Base-by-base conservation (phyloP, 352 stramenopile species). In the Pythium oligandrum region DNA sequence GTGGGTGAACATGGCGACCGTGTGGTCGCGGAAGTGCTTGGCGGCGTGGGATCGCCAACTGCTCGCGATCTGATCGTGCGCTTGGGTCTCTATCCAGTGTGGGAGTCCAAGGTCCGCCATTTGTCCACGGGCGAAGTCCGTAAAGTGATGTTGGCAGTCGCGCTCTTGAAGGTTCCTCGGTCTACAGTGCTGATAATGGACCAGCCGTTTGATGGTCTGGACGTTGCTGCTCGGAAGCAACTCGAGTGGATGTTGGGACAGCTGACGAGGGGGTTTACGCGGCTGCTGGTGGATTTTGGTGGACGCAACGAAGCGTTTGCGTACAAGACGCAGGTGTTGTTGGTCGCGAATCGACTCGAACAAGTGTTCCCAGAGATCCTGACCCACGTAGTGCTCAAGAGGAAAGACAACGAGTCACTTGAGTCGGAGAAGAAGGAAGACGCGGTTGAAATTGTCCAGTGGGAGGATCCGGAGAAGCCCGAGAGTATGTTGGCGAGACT, bases 141-240 rank as follows among this genome's bases (percentile, higher is more conserved):
- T 30, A 97, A 97, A 53, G 64, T 97, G 12, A 53, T 97, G 59
- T 72, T 98, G 8, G 88, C 94, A 1, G 62, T 84, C 38, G 82
- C 89, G 30, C 64, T 98, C 31, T 71, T 95, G 5, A 57, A 73
- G 17, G 78, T 76, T 32, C 93, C 93, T 1, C 68, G 64, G 44
- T 73, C 70, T 6, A 73, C 71, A 4, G 69, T 98, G 35, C 60
- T 98, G 54, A 61, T 98, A 53, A 52, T 98, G 17, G 93, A 98
- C 59, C 93, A 97, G 66, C 87, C 90, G 33, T 97, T 97, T 64
- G 93, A 98, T 52, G 93, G 93, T 1, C 70, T 97, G n/a, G 93
- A 98, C 66, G 75, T 88, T 7, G 69, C 76, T 3, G 90, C 84
- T 32, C 69, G 90, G 8, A 55, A 66, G 47, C 78, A 90, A 46